A percentile compares a stretch with the other conserved stretches of the same genome.
Evolutionary conservation across 306 rosid species (phyloP).

Genomic region (Cucurbita maxima): DNA sequence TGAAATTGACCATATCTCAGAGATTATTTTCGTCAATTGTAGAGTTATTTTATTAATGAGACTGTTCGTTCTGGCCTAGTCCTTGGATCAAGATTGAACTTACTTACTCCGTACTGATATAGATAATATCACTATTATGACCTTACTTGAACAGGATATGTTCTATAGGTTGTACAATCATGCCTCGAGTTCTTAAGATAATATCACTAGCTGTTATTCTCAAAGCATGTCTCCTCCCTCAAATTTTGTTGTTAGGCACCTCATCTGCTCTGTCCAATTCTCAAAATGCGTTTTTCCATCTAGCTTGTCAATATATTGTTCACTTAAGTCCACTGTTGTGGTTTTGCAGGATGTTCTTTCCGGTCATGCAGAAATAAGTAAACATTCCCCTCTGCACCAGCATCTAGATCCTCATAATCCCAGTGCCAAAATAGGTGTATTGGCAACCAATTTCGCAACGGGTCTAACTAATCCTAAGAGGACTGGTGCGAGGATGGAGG

Average conservation of each 20-base stretch:
- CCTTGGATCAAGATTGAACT: background rate
- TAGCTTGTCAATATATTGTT: background rate
- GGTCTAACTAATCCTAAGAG: constrained; percentile 29
- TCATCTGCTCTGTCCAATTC: background rate
- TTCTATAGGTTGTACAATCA: no score
- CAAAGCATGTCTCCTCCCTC: background rate
- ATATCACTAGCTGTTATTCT: background rate
- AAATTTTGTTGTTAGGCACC: background rate
- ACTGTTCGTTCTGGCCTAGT: background rate
- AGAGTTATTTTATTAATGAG: background rate
- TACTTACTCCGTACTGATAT: background rate
- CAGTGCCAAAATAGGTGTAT: constrained; percentile 4
- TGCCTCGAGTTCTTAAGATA: no score
- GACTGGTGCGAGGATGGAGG: constrained; percentile 45
- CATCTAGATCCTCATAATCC: background rate
- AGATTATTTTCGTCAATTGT: background rate
- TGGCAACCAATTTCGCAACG: constrained; percentile 1
- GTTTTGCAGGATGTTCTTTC: constrained; percentile 30
- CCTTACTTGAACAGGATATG: no score
- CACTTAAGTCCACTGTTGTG: constrained; percentile 11
- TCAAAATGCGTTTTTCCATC: background rate
- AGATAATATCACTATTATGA: background rate
- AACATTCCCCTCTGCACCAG: no score
- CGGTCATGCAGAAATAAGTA: constrained; percentile 29
- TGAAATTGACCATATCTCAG: background rate